These are phyloP conservation scores for Pichia eremophila DNA, from an alignment of 805 yeast species.

Conservation along the genomic window DNA sequence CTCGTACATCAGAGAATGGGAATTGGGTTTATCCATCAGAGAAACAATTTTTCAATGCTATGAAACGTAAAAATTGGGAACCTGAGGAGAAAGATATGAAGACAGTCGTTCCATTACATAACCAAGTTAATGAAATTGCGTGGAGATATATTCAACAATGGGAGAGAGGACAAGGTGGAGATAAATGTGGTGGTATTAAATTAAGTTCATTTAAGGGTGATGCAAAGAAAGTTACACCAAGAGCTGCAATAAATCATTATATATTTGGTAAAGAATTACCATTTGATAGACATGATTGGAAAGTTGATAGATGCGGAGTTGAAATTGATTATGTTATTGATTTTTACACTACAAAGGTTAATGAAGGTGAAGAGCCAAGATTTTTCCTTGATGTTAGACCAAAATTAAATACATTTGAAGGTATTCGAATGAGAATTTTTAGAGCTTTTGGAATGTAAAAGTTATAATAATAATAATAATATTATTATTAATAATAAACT, in stretches of 20 bases:
- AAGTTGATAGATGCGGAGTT: conserved; percentile 73
- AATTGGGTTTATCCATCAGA: conserved; percentile 97
- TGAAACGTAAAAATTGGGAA: conserved; percentile 83
- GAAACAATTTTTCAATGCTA: conserved; percentile 88
- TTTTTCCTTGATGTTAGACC: conserved; percentile 90
- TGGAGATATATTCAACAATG: conserved; percentile 79
- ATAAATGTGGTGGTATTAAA: conserved; percentile 74
- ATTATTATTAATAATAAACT: neutral
- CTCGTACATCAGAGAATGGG: conserved; percentile 54
- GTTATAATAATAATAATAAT: neutral
- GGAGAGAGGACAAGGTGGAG: conserved; percentile 58
- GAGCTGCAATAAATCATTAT: conserved; percentile 62
- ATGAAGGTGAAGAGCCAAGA: conserved; percentile 39
- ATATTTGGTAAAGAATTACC: conserved; percentile 66
- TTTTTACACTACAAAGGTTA: conserved; percentile 42
- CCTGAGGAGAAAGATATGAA: conserved; percentile 79
- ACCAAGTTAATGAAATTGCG: conserved; percentile 85
- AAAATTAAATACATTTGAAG: conserved; percentile 74
- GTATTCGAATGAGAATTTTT: conserved; percentile 56
- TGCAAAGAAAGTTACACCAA: conserved; percentile 74
- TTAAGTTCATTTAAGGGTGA: conserved; percentile 86
- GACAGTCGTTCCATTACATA: conserved; percentile 88
- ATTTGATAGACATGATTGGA: conserved; percentile 96
- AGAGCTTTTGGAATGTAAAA: conserved; percentile 45
- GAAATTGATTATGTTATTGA: conserved; percentile 87